Conservation (phyloP, 164 flowering plant species). For the Kalanchoe fedtschenkoi region DNA sequence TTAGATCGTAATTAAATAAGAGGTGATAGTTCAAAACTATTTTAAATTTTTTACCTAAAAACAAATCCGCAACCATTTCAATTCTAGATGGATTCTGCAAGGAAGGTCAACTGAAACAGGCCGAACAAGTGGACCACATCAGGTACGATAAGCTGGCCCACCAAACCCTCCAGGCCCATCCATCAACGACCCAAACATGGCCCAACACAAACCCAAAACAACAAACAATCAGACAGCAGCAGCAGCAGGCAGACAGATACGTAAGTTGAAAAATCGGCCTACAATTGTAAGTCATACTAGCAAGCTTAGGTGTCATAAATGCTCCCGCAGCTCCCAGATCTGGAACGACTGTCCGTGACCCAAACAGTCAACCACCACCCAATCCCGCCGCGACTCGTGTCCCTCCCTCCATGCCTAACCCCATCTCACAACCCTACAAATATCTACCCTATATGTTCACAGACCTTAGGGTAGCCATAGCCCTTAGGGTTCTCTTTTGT, state of each 20-base stretch:
- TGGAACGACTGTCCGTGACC: slow-evolving; percentile 15
- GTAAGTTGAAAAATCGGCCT: background rate
- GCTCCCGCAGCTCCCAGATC: slow-evolving; percentile 10
- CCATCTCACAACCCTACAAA: background rate
- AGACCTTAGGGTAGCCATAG: background rate
- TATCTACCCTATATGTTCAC: background rate
- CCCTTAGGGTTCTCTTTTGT: background rate
- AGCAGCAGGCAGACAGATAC: background rate
- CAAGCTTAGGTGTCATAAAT: background rate
- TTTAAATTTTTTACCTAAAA: too few relatives aligned
- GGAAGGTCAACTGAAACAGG: too few relatives aligned
- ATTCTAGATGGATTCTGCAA: too few relatives aligned
- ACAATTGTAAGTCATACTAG: too few relatives aligned
- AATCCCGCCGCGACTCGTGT: slow-evolving; percentile 7
- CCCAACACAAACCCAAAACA: background rate
- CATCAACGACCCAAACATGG: too few relatives aligned
- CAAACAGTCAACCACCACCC: background rate
- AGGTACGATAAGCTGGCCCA: too few relatives aligned
- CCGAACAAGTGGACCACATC: too few relatives aligned
- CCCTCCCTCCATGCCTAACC: background rate
- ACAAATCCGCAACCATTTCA: too few relatives aligned
- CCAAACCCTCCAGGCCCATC: too few relatives aligned
- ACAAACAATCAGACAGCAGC: background rate
- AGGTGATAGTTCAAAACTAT: too few relatives aligned
- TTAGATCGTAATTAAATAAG: too few relatives aligned